Base-by-base conservation (phyloP, 108 stramenopile species). In the Pseudonitzschia pungens region DNA sequence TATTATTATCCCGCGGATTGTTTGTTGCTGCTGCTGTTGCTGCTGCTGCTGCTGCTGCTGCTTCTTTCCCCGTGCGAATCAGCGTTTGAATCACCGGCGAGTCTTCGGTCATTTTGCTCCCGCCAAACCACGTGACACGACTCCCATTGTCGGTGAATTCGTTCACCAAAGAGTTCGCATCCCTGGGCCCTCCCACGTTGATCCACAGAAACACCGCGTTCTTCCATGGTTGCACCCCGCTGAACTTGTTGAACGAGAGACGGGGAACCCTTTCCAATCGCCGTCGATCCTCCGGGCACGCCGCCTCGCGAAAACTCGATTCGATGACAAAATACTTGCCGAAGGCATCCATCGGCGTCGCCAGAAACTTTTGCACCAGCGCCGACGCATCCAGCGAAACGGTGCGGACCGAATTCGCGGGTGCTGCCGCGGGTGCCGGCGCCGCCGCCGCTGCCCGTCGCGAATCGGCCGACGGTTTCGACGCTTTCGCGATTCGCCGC, bases 181-280 rank as follows among this genome's bases (percentile, higher is more conserved):
- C 65, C 50, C 79, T 68, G 31, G 65, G 58, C 2, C 74, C 80
- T 55, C 76, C 75, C 26, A 92, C 45, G 65, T 92, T 92, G 22
- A 91, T 84, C 87, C 87, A 91, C 12, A 91, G 76, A 80, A 89
- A 90, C 27, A 86, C 44, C 63, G 66, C 71, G 72, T 88, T 84
- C 40, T 77, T 73, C 87, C 89, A 94, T 74, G 90, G 88, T 66
- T 87, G 88, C 0, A 92, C 87, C 20, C 93, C 93, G 72, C 84
- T 82, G 65, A 85, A 92, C 69, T 92, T 94, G 77, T 94, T 94
- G 74, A 94, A 94, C 7, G 93, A 94, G 16, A 90, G 43, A 32
- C 59, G 60, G 27, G 41, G 24, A 16, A 51, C 75, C 0, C 72
- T 84, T 10, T 42, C 32, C 9, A 85, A 63, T 21, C 82, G 75